Evolutionary conservation across 306 rosid genomes (phyloP).

Genomic region (Pyrus betulifolia): DNA sequence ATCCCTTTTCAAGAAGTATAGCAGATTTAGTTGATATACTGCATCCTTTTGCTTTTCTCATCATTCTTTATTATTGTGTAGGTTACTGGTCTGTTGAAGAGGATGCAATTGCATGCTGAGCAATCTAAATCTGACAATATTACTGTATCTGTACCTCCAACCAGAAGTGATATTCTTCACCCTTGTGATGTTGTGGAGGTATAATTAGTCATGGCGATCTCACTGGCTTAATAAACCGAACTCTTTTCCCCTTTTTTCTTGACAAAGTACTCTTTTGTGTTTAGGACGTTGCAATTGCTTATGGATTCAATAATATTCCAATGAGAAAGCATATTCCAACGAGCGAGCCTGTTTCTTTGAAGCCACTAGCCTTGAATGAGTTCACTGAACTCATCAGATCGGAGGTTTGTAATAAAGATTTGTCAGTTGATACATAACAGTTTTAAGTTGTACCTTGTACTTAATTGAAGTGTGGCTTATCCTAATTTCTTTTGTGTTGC

Average conservation of each 20-base stretch:
- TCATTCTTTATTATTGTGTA: slow-evolving; percentile 20
- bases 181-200: slow-evolving; percentile 99
- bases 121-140: slow-evolving; percentile 37
- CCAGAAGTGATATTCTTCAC: slow-evolving; percentile 91
- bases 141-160: slow-evolving; percentile 71
- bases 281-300: slow-evolving; percentile 94
- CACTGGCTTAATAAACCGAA: neutral
- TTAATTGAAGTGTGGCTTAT: neutral
- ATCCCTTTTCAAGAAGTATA: neutral
- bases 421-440: slow-evolving; percentile 7
- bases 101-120: slow-evolving; percentile 75
- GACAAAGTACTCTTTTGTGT: slow-evolving; percentile 4
- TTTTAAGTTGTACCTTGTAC: neutral
- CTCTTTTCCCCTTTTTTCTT: neutral
- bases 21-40: neutral
- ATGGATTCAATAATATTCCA: slow-evolving; percentile 69
- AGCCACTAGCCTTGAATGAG: slow-evolving; percentile 69
- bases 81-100: slow-evolving; percentile 67
- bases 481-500: slow-evolving; percentile 1
- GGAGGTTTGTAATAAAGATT: slow-evolving; percentile 46
- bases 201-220: neutral
- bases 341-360: slow-evolving; percentile 62
- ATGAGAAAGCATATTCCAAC: slow-evolving; percentile 48
- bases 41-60: neutral
- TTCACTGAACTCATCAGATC: slow-evolving; percentile 64